Evolutionary conservation across 2,329 filamentous ascomycete species (phyloP).

Genomic region (Phoma sp.): DNA sequence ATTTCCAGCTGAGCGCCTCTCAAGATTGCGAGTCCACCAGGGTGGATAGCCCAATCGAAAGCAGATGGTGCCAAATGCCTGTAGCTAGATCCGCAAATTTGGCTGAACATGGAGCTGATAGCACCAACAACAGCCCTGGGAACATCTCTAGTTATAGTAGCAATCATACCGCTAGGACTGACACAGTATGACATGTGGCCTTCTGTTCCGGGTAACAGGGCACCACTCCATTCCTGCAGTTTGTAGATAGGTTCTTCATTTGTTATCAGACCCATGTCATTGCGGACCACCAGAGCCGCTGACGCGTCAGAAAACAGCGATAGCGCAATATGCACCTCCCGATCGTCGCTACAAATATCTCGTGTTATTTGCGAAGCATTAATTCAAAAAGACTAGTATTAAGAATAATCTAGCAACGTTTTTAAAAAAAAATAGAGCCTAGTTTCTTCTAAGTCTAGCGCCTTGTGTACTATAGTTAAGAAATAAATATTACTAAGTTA

Average conservation of each 20-base stretch:
- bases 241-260: slow-evolving; percentile 56
- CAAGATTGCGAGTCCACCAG: slow-evolving; percentile 71
- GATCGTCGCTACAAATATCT: slow-evolving; percentile 34
- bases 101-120: slow-evolving; percentile 42
- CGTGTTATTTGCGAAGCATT: too few species aligned
- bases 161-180: slow-evolving; percentile 61
- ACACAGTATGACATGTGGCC: slow-evolving; percentile 69
- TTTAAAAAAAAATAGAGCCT: too few species aligned
- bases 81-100: slow-evolving; percentile 18
- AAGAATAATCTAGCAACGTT: too few species aligned
- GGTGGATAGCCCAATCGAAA: slow-evolving; percentile 77
- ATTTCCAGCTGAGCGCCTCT: slow-evolving; percentile 66
- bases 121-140: slow-evolving; percentile 23
- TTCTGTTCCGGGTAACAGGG: slow-evolving; percentile 66
- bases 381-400: too few species aligned
- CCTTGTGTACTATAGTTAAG: too few species aligned
- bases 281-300: slow-evolving; percentile 69
- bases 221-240: slow-evolving; percentile 69
- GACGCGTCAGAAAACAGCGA: slow-evolving; percentile 74
- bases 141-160: slow-evolving; percentile 31
- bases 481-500: too few species aligned
- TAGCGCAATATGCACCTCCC: slow-evolving; percentile 69
- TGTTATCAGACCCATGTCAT: slow-evolving; percentile 58
- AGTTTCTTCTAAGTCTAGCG: too few species aligned
- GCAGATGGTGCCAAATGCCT: slow-evolving; percentile 53